Evolutionary conservation across 257 asterid species (phyloP).

Genomic region (Solanum infundibuliforme): DNA sequence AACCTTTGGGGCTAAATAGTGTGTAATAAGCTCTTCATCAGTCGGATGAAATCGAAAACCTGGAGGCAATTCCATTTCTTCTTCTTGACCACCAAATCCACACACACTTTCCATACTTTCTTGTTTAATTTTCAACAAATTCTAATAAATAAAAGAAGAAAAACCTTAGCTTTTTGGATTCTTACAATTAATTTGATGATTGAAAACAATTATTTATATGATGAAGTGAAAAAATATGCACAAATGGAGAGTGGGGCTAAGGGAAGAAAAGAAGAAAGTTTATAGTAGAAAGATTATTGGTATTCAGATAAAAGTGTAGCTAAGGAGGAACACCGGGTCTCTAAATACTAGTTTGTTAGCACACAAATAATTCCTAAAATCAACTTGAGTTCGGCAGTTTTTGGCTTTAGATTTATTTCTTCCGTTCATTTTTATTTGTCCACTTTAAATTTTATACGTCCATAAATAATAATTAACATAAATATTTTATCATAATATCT

Average conservation of each 20-base stretch:
- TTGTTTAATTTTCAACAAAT: background rate
- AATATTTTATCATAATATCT: background rate
- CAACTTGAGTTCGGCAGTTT: slow-evolving; percentile 1
- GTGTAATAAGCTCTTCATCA: slow-evolving; percentile 65
- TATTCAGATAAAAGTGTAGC: slow-evolving; percentile 14
- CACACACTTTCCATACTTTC: background rate
- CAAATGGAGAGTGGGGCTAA: slow-evolving; percentile 1
- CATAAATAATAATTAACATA: too few relatives aligned
- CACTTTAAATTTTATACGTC: fast-evolving
- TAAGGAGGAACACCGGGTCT: slow-evolving; percentile 25
- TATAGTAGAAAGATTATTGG: slow-evolving; percentile 22
- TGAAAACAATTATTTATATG: slow-evolving; percentile 1
- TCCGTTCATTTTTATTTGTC: fast-evolving
- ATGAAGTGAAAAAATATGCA: background rate
- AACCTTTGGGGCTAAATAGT: slow-evolving; percentile 43
- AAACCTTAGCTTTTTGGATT: background rate
- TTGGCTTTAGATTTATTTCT: background rate
- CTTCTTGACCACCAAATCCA: slow-evolving; percentile 3
- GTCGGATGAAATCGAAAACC: slow-evolving; percentile 76
- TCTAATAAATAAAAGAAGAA: background rate
- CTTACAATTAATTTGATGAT: background rate
- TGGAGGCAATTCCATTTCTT: slow-evolving; percentile 46
- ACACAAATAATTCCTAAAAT: slow-evolving; percentile 7
- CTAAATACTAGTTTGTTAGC: slow-evolving; percentile 24
- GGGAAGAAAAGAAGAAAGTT: slow-evolving; percentile 1